phyloP scores from a whole-genome alignment of 441 rosid species.

The Hypseocharis bilobata region DNA sequence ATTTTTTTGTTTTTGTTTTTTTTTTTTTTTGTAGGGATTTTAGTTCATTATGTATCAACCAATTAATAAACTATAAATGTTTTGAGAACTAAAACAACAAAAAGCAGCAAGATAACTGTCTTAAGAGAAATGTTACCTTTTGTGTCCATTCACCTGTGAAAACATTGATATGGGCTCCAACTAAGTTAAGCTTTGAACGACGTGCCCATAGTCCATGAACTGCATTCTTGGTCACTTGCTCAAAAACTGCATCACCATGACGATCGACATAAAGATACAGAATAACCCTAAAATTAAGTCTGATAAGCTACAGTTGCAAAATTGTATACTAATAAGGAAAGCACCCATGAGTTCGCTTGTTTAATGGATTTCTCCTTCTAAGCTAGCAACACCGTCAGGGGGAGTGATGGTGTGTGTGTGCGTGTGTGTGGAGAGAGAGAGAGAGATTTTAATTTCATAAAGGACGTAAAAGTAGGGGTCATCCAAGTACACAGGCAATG shows the following conservation, averaged over 20 bases:
- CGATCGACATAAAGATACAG: constrained; percentile 16
- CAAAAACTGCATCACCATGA: constrained; percentile 53
- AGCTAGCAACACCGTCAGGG: too few species aligned
- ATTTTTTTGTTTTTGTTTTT: too few species aligned
- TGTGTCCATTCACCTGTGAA: constrained; percentile 99
- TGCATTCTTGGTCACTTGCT: constrained; percentile 88
- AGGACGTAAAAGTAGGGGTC: too few species aligned
- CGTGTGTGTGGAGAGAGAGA: too few species aligned
- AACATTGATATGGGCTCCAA: constrained; percentile 97
- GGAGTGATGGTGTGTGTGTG: too few species aligned
- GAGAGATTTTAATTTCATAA: too few species aligned
- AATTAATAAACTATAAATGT: background rate
- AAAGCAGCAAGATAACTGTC: background rate
- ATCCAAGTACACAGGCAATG: too few species aligned
- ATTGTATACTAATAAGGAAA: background rate
- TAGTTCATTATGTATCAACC: background rate
- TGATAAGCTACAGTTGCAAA: background rate
- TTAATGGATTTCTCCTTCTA: background rate
- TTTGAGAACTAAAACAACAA: background rate
- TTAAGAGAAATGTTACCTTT: constrained; percentile 45
- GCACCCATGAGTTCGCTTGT: background rate
- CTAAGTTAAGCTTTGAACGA: constrained; percentile 77
- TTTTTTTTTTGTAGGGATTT: background rate
- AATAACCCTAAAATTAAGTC: too few species aligned
- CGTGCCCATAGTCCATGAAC: constrained; percentile 96